phyloP scores from a whole-genome alignment of 768 basidiomycete species.

The Boletus subparvulus region DNA sequence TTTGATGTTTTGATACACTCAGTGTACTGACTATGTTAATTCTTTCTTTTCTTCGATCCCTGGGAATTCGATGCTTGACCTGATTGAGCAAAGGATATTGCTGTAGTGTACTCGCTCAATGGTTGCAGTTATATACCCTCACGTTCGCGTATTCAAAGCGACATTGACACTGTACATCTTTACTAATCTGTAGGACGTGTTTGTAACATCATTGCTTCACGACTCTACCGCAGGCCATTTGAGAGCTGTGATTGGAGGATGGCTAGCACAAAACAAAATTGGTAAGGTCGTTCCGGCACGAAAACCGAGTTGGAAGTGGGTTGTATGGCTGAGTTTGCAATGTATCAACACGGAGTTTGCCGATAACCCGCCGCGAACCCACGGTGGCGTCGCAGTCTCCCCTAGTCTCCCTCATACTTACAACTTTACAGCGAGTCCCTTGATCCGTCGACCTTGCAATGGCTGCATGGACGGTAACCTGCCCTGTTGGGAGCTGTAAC shows the following conservation, averaged over 20 bases:
- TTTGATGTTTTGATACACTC: constrained; percentile 7
- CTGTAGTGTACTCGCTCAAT: not conserved
- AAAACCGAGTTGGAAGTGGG: no score
- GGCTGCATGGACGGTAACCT: not conserved
- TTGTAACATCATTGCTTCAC: no score
- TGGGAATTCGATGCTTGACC: not conserved
- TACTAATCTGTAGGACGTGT: not conserved
- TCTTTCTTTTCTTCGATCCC: not conserved
- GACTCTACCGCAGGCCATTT: no score
- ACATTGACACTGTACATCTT: not conserved
- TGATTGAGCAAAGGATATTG: not conserved
- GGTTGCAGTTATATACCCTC: not conserved
- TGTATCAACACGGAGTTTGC: not conserved
- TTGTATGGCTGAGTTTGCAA: no score
- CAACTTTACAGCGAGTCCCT: not conserved
- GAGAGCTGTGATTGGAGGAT: no score
- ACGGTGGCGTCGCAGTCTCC: not conserved
- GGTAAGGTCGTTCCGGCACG: no score
- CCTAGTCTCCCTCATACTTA: no score
- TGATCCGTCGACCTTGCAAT: no score
- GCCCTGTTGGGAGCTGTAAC: not conserved
- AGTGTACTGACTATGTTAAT: constrained; percentile 4
- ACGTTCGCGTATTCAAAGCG: not conserved
- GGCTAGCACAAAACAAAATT: no score
- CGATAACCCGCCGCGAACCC: not conserved